Base-by-base conservation (phyloP, 352 stramenopile genomes). In the Phytopythium sindhum region DNA sequence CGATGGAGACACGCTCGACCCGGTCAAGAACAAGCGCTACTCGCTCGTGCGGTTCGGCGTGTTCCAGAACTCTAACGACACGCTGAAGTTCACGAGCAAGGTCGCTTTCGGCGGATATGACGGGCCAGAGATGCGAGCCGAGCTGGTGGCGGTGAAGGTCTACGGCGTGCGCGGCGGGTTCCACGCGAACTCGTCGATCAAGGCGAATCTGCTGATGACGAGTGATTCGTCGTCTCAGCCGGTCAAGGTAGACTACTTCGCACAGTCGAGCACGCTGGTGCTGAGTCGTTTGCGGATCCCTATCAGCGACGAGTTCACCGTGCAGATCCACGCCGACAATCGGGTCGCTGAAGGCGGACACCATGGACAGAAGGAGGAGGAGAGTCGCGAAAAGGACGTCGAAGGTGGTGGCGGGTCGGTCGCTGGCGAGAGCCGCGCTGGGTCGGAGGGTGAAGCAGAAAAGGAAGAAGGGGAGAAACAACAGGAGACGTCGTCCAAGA, bases 1-100 rank as follows among this genome's bases (percentile, higher is more conserved):
- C 21, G 81, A 90, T 54, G 86, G 86, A 7, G 81, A 91, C 47
- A 90, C 84, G 9, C 45, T 95, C 10, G 65, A 74, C 28, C 82
- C 86, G 31, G 69, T 95, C 4, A 57, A 76, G 61, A 80, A 89
- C 11, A 58, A 72, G 17, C 74, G 84, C 14, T 90, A 80, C 57
- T 88, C 84, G 6, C 59, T 82, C 31, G 45, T 91, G 45, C 45
- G 44, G 28, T 91, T 91, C 50, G 24, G 60, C 0, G 72, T 79
- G 8, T 60, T 68, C 29, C 68, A 88, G 12, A 77, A 73, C 26
- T 60, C 71, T 28, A 77, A 60, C 14, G 55, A 81, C 35, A 64
- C 53, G 0, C 64, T 93, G 12, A 70, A 81, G 28, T 71, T 93
- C 24, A 77, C 64, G 53, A 78, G 63, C 15, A 70, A 67, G 12